Evolutionary conservation across 2,329 filamentous ascomycete genomes (phyloP).

Genomic region (Thermomyces lanuginosus): DNA sequence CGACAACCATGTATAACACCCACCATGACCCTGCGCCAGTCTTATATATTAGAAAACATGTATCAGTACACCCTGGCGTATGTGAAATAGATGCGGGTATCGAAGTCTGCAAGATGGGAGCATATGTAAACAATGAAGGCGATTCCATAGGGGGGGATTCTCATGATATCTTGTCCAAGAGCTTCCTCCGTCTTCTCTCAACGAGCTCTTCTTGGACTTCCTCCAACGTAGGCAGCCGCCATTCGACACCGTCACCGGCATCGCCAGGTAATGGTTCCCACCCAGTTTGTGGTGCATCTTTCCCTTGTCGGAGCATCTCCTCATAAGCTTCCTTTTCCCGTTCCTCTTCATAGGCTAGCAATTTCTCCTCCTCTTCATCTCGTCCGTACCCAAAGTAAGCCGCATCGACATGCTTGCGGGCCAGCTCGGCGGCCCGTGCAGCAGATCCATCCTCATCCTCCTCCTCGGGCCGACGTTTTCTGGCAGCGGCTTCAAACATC

Average conservation of each 20-base stretch:
- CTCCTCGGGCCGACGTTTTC: slow-evolving; percentile 47
- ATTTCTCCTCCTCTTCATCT: slow-evolving; percentile 71
- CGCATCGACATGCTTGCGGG: slow-evolving; percentile 62
- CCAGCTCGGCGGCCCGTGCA: slow-evolving; percentile 24
- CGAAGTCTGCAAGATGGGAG: background rate
- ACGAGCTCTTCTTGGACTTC: slow-evolving; percentile 92
- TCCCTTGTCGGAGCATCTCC: slow-evolving; percentile 43
- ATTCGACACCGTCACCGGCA: slow-evolving; percentile 61
- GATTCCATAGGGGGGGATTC: too few relatives aligned
- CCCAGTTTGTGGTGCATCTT: slow-evolving; percentile 44
- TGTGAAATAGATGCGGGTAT: too few relatives aligned
- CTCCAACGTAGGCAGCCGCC: slow-evolving; percentile 70
- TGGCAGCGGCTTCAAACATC: slow-evolving; percentile 65
- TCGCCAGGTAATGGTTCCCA: slow-evolving; percentile 86
- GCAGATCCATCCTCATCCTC: slow-evolving; percentile 49
- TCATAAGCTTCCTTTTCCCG: slow-evolving; percentile 73
- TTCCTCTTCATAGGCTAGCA: slow-evolving; percentile 63
- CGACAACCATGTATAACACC: background rate
- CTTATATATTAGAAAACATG: slow-evolving; percentile 1
- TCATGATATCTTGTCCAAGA: slow-evolving; percentile 62
- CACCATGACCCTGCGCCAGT: background rate
- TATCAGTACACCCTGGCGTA: background rate
- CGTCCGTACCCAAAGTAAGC: slow-evolving; percentile 91
- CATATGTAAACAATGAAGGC: too few relatives aligned
- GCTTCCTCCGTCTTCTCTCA: slow-evolving; percentile 62